Evolutionary conservation across 1,139 yeast genomes (phyloP).

Genomic region (Geotrichum candidum): DNA sequence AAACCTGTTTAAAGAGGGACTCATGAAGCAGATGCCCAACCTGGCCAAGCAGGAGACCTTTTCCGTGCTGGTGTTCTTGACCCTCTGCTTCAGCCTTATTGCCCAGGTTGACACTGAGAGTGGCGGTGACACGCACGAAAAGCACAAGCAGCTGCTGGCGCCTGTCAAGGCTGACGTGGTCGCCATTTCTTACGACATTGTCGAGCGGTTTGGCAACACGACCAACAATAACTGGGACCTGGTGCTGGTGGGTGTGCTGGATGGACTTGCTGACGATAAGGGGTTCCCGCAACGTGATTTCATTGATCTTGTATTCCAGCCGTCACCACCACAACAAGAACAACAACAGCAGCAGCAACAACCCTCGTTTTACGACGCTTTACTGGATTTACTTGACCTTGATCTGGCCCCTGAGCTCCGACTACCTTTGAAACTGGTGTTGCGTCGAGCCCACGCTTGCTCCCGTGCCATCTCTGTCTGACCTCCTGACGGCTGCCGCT

Average conservation of each 20-base stretch:
- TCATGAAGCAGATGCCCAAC: slow-evolving; percentile 88
- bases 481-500: neutral
- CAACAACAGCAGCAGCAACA: slow-evolving; percentile 43
- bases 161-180: neutral
- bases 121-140: neutral
- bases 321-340: slow-evolving; percentile 26
- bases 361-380: slow-evolving; percentile 51
- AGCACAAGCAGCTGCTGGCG: neutral
- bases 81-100: neutral
- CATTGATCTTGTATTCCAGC: slow-evolving; percentile 21
- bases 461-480: neutral
- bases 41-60: slow-evolving; percentile 86
- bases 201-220: slow-evolving; percentile 23
- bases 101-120: neutral
- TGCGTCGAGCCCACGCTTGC: neutral
- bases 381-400: slow-evolving; percentile 61
- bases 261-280: slow-evolving; percentile 54
- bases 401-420: slow-evolving; percentile 67
- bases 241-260: slow-evolving; percentile 78
- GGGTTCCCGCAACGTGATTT: slow-evolving; percentile 72
- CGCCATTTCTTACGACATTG: slow-evolving; percentile 32
- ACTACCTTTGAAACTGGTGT: slow-evolving; percentile 41
- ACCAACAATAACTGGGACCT: slow-evolving; percentile 73
- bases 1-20: slow-evolving; percentile 84
- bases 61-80: slow-evolving; percentile 70